Base-by-base conservation (phyloP, 2,329 filamentous ascomycete genomes). In the Teratosphaeria pseudoeucalypti region DNA sequence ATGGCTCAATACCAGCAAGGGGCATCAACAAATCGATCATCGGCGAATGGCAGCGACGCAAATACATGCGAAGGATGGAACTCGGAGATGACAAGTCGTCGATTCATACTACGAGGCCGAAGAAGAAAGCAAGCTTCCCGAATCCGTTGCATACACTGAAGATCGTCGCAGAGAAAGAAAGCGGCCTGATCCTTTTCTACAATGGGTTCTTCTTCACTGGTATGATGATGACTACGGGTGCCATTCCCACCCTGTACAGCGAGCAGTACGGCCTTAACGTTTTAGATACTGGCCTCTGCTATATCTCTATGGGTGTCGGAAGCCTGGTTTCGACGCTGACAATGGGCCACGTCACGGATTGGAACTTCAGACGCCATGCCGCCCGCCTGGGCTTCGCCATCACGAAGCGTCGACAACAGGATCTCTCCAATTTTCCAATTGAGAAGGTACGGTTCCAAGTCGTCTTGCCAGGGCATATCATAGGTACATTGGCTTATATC, bases 341-440 rank as follows among this genome's bases (percentile, higher is more conserved):
- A 16, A 75, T 73, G 55, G 87, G 89, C 7, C 78, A 79, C 2
- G 64, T 84, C 1, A 79, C 89, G 23, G 87, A 90, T 71, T 85
- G 83, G 79, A 91, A 92, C 70, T 95, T 89, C 71, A 79, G 84
- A 6, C 82, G 87, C 47, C 80, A 85, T 54, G 87, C 88, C 1
- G 78, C 76, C 55, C 78, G 79, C 34, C 75, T 86, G 16, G 84
- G 84, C 6, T 76, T 91, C 59, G 74, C 77, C 2, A 81, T 89
- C 63, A 81, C 82, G 61, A 80, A 77, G 61, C 84, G 82, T 63
- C 82, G 83, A 9, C 80, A 78, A 16, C 75, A 79, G 58, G 77
- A 82, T 60, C 70, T 85, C n/a, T 65, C 67, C 5, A 68, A 76
- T 32, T 83, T 83, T 60, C 77, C 81, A 0, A 77, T 84, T 52